Evolutionary conservation across 352 stramenopile genomes (phyloP).

Genomic region (Phytophthora parvispora): DNA sequence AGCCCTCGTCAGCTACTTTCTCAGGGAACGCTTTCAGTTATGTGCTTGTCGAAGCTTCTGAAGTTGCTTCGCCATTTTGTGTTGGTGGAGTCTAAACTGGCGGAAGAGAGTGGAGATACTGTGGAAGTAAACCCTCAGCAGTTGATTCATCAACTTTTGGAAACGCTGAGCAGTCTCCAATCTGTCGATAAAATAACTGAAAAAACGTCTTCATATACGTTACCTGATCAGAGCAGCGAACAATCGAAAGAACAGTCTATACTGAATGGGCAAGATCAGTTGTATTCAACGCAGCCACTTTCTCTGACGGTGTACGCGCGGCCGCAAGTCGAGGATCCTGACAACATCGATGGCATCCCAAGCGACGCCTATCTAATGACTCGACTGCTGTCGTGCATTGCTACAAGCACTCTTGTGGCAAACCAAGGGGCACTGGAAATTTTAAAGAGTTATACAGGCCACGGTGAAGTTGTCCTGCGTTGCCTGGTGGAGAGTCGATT

Average conservation of each 20-base stretch:
- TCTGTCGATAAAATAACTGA: slow-evolving; percentile 21
- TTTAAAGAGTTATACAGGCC: slow-evolving; percentile 45
- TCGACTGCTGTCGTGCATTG: slow-evolving; percentile 58
- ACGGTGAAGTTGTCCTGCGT: slow-evolving; percentile 53
- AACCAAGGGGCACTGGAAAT: slow-evolving; percentile 41
- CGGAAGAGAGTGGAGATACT: slow-evolving; percentile 36
- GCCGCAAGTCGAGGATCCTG: slow-evolving; percentile 51
- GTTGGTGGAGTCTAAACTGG: slow-evolving; percentile 52
- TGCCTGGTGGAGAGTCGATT: slow-evolving; percentile 59
- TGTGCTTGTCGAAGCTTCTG: slow-evolving; percentile 80
- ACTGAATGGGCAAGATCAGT: slow-evolving; percentile 7
- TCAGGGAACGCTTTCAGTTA: slow-evolving; percentile 60
- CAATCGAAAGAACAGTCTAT: slow-evolving; percentile 4
- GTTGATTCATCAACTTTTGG: slow-evolving; percentile 55
- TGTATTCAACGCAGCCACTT: slow-evolving; percentile 22
- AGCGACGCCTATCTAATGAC: slow-evolving; percentile 70
- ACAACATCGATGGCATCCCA: slow-evolving; percentile 60
- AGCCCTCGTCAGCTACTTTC: slow-evolving; percentile 42
- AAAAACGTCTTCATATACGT: slow-evolving; percentile 1
- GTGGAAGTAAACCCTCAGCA: slow-evolving; percentile 30
- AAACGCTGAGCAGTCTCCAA: slow-evolving; percentile 49
- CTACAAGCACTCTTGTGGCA: slow-evolving; percentile 44
- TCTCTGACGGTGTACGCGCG: slow-evolving; percentile 44
- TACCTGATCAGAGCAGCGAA: not conserved
- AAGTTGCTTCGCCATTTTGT: slow-evolving; percentile 81